phyloP scores from a whole-genome alignment of 192 early-diverging fungal species.

The Mortierella antarctica region DNA sequence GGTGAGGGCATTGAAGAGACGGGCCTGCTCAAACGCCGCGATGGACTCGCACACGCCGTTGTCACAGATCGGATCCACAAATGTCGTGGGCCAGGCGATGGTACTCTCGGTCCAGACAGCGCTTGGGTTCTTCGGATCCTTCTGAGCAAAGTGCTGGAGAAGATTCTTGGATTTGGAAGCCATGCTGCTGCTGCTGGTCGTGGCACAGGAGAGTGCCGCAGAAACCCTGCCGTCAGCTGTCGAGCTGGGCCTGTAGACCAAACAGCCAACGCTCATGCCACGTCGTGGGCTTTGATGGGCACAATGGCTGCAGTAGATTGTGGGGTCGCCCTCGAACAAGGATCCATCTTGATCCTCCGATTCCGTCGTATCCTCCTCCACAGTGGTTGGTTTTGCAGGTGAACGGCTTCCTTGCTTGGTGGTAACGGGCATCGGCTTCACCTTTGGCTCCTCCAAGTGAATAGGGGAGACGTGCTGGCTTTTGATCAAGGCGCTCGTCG shows the following conservation, averaged over 20 bases:
- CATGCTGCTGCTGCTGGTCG: background rate
- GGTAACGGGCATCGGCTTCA: no score
- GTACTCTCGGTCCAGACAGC: background rate
- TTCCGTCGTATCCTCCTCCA: no score
- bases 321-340: slow-evolving; percentile 15
- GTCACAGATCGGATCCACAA: background rate
- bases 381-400: no score
- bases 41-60: background rate
- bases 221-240: no score
- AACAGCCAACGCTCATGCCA: no score
- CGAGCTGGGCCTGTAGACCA: no score
- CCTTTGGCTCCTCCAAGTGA: no score
- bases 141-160: no score
- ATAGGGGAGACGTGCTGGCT: no score
- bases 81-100: slow-evolving; percentile 20
- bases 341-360: background rate
- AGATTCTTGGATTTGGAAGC: background rate
- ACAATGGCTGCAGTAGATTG: slow-evolving; percentile 14
- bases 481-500: no score
- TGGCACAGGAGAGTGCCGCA: no score
- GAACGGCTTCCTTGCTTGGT: no score
- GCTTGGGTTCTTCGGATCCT: background rate
- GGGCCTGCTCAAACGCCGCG: slow-evolving; percentile 13
- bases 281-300: background rate
- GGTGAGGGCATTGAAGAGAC: slow-evolving; percentile 22